phyloP scores from a whole-genome alignment of 2,329 filamentous ascomycete species.

The Trichoderma pleuroti region DNA sequence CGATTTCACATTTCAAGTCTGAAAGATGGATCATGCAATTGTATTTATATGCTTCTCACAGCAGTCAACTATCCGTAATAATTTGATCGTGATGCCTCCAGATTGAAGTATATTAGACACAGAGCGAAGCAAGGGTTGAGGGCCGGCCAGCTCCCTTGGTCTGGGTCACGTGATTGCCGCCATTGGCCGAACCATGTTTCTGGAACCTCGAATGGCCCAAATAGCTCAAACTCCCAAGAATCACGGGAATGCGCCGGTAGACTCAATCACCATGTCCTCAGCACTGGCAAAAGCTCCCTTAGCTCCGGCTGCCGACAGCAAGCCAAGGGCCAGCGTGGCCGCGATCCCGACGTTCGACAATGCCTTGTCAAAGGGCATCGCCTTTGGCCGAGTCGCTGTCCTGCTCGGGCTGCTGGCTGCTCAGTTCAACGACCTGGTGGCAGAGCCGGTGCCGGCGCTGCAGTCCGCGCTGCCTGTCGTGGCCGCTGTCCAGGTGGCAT shows the following conservation, averaged over 20 bases:
- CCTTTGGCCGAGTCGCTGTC: conserved; percentile 64
- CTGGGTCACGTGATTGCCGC: not conserved
- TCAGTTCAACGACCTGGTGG: conserved; percentile 64
- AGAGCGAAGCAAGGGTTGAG: not conserved
- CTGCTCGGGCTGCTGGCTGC: conserved; percentile 61
- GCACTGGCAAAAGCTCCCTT: conserved; percentile 31
- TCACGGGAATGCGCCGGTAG: conserved; percentile 31
- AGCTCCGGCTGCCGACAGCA: conserved; percentile 30
- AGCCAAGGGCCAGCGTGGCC: conserved; percentile 30
- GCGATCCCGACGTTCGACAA: conserved; percentile 39
- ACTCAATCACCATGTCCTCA: conserved; percentile 40
- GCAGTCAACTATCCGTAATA: not conserved
- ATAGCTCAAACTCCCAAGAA: not conserved
- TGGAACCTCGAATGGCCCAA: not conserved
- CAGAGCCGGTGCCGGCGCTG: conserved; percentile 65
- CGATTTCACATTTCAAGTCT: not conserved
- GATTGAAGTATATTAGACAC: not conserved
- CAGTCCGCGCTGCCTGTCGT: conserved; percentile 59
- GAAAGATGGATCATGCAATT: not conserved
- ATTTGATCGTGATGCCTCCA: not conserved
- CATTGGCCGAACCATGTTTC: not conserved
- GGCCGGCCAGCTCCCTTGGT: not conserved
- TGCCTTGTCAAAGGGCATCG: conserved; percentile 47
- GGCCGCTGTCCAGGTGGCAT: conserved; percentile 59
- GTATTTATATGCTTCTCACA: not conserved